phyloP scores from a whole-genome alignment of 768 basidiomycete genomes.

The Rhizopogon vinicolor region DNA sequence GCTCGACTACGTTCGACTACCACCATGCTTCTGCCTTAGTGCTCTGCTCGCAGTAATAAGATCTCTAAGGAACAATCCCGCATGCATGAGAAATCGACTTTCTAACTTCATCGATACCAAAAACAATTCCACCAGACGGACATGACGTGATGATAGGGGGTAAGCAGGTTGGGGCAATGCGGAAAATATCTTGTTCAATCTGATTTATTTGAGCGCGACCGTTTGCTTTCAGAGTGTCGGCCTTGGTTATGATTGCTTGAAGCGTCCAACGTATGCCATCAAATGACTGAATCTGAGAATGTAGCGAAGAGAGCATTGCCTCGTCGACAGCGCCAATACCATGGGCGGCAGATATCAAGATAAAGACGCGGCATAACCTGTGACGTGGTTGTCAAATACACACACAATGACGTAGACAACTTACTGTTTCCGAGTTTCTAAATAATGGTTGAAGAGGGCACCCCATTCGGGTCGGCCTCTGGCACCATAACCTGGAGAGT shows the following conservation, averaged over 20 bases:
- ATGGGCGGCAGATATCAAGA: slow-evolving; percentile 67
- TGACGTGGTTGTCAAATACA: background rate
- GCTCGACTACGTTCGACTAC: background rate
- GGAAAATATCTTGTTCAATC: slow-evolving; percentile 49
- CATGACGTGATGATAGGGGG: slow-evolving; percentile 55
- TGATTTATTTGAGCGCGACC: slow-evolving; percentile 32
- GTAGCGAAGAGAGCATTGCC: slow-evolving; percentile 56
- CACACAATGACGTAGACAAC: slow-evolving; percentile 17
- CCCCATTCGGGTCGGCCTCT: slow-evolving; percentile 79
- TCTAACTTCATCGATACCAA: slow-evolving; percentile 56
- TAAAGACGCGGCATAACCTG: slow-evolving; percentile 68
- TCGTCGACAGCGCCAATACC: slow-evolving; percentile 51
- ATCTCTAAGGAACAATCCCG: slow-evolving; percentile 25
- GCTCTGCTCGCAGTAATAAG: background rate
- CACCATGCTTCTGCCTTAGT: background rate
- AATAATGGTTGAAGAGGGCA: slow-evolving; percentile 57
- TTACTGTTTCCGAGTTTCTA: slow-evolving; percentile 57
- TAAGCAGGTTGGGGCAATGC: slow-evolving; percentile 54
- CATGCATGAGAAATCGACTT: slow-evolving; percentile 59
- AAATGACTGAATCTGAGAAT: slow-evolving; percentile 23
- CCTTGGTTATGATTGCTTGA: slow-evolving; percentile 72
- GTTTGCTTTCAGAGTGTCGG: slow-evolving; percentile 43
- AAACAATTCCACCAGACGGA: slow-evolving; percentile 43
- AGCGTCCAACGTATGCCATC: slow-evolving; percentile 48
- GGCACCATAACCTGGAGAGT: slow-evolving; percentile 77